phyloP scores from a whole-genome alignment of 2,329 filamentous ascomycete species.

The Lachnellula arida region DNA sequence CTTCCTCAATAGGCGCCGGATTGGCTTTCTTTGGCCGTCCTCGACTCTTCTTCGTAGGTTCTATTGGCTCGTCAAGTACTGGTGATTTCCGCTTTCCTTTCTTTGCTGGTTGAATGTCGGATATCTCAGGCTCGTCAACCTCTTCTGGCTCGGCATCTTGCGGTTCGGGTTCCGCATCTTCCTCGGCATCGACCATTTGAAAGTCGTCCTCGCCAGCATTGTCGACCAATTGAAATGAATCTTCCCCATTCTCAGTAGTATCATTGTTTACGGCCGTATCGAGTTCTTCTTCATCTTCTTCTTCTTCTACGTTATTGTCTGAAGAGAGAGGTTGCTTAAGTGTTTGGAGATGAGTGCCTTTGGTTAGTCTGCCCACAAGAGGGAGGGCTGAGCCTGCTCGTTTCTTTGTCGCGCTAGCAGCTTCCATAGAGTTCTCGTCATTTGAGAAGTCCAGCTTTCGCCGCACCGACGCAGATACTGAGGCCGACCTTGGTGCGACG shows the following conservation, averaged over 20 bases:
- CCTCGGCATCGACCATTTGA: conserved; percentile 24
- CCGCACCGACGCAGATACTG: conserved; percentile 23
- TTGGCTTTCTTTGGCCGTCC: conserved; percentile 25
- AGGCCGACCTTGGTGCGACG: conserved; percentile 22
- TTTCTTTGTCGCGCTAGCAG: conserved; percentile 14
- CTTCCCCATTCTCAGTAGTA: conserved; percentile 43
- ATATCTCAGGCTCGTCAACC: conserved; percentile 24
- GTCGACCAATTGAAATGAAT: conserved; percentile 22
- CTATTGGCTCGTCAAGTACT: conserved; percentile 9
- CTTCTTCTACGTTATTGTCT: conserved; percentile 32
- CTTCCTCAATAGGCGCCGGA: conserved; percentile 6
- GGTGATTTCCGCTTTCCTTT: conserved; percentile 21
- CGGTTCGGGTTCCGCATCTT: conserved; percentile 14
- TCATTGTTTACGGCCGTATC: conserved; percentile 21
- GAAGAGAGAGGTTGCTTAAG: conserved; percentile 3
- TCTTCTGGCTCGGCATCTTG: conserved; percentile 11
- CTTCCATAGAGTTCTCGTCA: conserved; percentile 11
- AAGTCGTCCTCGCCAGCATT: conserved; percentile 28
- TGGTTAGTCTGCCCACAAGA: conserved; percentile 14
- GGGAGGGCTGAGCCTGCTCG: conserved; percentile 15
- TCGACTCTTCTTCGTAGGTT: conserved; percentile 6
- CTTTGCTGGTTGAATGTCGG: conserved; percentile 16
- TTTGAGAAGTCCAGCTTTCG: conserved; percentile 32
- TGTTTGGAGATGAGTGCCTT: conserved; percentile 17
- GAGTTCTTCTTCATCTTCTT: conserved; percentile 31